Evolutionary conservation across 2,329 filamentous ascomycete genomes (phyloP).

Genomic region (Aspergillus vadensis): DNA sequence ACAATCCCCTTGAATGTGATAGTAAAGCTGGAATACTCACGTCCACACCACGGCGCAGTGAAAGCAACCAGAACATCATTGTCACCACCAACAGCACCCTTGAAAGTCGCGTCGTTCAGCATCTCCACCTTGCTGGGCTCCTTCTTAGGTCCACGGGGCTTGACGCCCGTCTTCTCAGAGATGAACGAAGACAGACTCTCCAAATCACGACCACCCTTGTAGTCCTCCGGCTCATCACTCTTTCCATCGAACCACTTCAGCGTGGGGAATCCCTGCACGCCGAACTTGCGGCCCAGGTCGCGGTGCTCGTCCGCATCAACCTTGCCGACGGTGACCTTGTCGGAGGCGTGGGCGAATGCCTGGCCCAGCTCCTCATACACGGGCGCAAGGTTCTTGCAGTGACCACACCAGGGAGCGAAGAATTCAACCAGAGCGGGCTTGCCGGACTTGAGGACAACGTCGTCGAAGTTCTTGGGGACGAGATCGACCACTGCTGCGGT

Average conservation of each 20-base stretch:
- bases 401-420: constrained; percentile 97
- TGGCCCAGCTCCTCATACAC: constrained; percentile 87
- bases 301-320: constrained; percentile 93
- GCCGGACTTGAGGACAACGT: constrained; percentile 82
- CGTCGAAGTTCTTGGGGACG: constrained; percentile 86
- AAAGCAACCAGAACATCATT: constrained; percentile 94
- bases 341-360: constrained; percentile 70
- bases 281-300: constrained; percentile 79
- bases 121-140: constrained; percentile 74
- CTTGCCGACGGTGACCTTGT: constrained; percentile 85
- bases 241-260: constrained; percentile 98
- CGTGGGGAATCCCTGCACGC: constrained; percentile 92
- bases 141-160: constrained; percentile 65
- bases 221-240: constrained; percentile 80
- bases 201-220: constrained; percentile 82
- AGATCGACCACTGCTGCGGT: constrained; percentile 91
- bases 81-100: constrained; percentile 74
- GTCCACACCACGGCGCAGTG: constrained; percentile 97
- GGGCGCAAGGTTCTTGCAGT: constrained; percentile 97
- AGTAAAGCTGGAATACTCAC: constrained; percentile 60
- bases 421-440: constrained; percentile 97
- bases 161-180: constrained; percentile 80
- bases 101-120: constrained; percentile 79
- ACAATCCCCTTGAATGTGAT: too few relatives aligned
- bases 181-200: constrained; percentile 83